A percentile compares a stretch with the other conserved stretches of the same genome.
phyloP scores from a whole-genome alignment of 1,139 yeast species.

The Kluyveromyces sp. region DNA sequence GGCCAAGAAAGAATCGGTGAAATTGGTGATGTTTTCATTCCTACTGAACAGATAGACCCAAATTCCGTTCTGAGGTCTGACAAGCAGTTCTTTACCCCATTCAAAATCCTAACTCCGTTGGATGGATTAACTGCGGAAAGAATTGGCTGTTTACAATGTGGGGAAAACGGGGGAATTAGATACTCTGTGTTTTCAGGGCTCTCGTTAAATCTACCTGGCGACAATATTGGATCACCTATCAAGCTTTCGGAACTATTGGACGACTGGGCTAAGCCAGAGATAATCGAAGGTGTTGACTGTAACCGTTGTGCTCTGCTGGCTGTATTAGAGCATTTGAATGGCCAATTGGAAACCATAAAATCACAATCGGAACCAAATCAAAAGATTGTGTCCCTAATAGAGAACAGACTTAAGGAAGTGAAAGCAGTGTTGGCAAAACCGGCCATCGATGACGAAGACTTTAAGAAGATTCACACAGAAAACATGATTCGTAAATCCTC shows the following conservation, averaged over 20 bases:
- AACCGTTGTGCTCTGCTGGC: slow-evolving; percentile 77
- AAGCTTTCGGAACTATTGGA: slow-evolving; percentile 52
- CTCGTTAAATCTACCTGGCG: slow-evolving; percentile 59
- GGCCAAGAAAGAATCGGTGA: slow-evolving; percentile 50
- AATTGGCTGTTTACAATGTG: slow-evolving; percentile 83
- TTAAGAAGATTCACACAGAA: slow-evolving; percentile 64
- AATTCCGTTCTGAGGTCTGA: slow-evolving; percentile 34
- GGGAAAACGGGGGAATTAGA: slow-evolving; percentile 88
- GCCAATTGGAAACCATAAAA: slow-evolving; percentile 35
- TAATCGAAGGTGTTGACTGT: slow-evolving; percentile 88
- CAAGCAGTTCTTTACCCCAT: slow-evolving; percentile 39
- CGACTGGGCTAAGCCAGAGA: slow-evolving; percentile 74
- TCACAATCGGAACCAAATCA: slow-evolving; percentile 28
- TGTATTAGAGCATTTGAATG: slow-evolving; percentile 46
- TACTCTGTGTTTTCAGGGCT: slow-evolving; percentile 76
- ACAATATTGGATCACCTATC: slow-evolving; percentile 36
- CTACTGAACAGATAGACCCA: slow-evolving; percentile 69
- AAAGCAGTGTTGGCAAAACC: slow-evolving; percentile 52
- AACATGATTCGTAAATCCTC: slow-evolving; percentile 69
- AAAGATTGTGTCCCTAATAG: slow-evolving; percentile 42
- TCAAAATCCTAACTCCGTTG: slow-evolving; percentile 71
- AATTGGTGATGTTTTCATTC: slow-evolving; percentile 59
- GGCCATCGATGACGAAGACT: slow-evolving; percentile 73
- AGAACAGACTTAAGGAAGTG: slow-evolving; percentile 48
- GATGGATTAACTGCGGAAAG: slow-evolving; percentile 84